Conservation (phyloP, 306 rosid genomes). For the Arachis stenosperma region DNA sequence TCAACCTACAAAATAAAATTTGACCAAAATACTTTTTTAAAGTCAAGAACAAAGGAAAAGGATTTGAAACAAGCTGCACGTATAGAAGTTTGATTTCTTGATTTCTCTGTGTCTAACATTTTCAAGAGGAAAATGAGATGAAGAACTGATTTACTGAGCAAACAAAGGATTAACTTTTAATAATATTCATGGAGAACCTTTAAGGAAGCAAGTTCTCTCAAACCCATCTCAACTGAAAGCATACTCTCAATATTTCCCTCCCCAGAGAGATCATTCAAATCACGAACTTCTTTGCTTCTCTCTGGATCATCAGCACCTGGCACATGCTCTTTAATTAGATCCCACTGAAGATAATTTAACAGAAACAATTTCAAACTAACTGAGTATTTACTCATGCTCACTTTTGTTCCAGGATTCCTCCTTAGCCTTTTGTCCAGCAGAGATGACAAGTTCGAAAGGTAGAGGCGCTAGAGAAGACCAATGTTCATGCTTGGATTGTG, state of each 20-base stretch:
- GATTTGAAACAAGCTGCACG: conserved; percentile 9
- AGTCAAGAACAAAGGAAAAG: conserved; percentile 11
- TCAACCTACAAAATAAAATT: conserved; percentile 64
- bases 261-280: conserved; percentile 81
- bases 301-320: conserved; percentile 74
- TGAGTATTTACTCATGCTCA: conserved; percentile 43
- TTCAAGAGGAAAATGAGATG: conserved; percentile 22
- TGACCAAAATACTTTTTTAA: conserved; percentile 3
- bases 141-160: neutral
- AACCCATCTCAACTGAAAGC: conserved; percentile 98
- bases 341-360: conserved; percentile 5
- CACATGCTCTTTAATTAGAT: conserved; percentile 39
- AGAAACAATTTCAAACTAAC: conserved; percentile 23
- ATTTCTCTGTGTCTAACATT: conserved; percentile 21
- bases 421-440: conserved; percentile 99
- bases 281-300: conserved; percentile 66
- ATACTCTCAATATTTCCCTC: conserved; percentile 97
- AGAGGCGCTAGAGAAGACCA: conserved; percentile 98
- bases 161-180: conserved; percentile 23
- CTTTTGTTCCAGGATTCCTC: conserved; percentile 83
- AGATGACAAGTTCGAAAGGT: conserved; percentile 86
- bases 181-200: conserved; percentile 56
- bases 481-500: conserved; percentile 77
- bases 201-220: conserved; percentile 79
- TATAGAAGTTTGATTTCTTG: neutral